phyloP scores from a whole-genome alignment of 169 alveolate species.

The Plasmodium malariae region DNA sequence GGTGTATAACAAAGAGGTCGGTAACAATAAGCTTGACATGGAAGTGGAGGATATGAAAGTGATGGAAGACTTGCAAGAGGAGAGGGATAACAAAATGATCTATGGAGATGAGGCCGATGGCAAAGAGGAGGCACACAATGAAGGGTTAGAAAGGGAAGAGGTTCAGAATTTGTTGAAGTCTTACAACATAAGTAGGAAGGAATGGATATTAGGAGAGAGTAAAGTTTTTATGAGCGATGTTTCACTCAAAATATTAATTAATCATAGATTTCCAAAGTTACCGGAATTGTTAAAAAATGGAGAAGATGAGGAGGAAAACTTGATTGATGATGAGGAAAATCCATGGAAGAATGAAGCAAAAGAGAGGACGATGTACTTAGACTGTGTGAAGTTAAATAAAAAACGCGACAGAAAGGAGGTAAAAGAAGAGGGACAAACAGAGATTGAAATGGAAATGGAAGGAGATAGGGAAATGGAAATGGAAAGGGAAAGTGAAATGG shows the following conservation, averaged over 20 bases:
- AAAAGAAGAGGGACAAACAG: neutral
- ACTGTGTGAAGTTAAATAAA: neutral
- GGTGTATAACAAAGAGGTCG: no score
- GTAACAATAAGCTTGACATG: no score
- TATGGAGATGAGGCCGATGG: no score
- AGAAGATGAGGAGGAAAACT: neutral
- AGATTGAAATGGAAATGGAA: neutral
- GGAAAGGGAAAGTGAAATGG: no score
- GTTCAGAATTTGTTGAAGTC: neutral
- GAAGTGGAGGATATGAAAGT: no score
- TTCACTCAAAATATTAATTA: neutral
- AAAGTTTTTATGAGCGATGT: slow-evolving; percentile 8
- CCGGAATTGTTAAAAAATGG: no score
- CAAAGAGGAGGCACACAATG: no score
- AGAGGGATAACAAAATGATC: no score
- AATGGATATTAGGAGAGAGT: slow-evolving; percentile 28
- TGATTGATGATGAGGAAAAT: neutral
- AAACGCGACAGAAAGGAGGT: neutral
- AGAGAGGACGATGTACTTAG: neutral
- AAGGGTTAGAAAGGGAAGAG: no score
- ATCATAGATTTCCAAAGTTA: neutral
- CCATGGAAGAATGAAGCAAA: neutral
- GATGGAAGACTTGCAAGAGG: no score
- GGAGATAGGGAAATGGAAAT: no score
- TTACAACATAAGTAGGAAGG: slow-evolving; percentile 7